Conservation (phyloP, 768 basidiomycete species). For the Lentinula raphanica region DNA sequence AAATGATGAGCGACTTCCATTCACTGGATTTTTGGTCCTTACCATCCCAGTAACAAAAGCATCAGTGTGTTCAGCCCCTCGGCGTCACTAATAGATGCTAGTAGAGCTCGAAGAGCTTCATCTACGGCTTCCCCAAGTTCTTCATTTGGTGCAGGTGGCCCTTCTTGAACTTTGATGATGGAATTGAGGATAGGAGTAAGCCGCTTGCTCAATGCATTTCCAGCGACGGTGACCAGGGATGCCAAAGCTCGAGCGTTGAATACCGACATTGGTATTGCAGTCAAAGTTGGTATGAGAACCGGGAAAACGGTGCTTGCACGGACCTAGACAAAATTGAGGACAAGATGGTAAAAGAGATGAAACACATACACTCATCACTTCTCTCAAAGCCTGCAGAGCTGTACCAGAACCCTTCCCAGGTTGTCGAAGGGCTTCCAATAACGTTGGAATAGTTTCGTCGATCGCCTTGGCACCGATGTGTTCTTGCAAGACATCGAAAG, state of each 20-base stretch:
- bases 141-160: conserved; percentile 46
- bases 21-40: conserved; percentile 18
- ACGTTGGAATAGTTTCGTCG: conserved; percentile 93
- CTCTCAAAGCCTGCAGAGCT: conserved; percentile 85
- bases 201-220: conserved; percentile 80
- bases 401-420: conserved; percentile 94
- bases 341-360: no score
- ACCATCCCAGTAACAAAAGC: conserved; percentile 88
- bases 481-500: conserved; percentile 91
- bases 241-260: conserved; percentile 93
- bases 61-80: conserved; percentile 90
- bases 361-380: conserved; percentile 88
- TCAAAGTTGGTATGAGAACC: conserved; percentile 89
- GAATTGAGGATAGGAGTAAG: conserved; percentile 74
- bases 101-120: conserved; percentile 68
- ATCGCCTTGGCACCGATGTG: conserved; percentile 87
- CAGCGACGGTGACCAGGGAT: conserved; percentile 90
- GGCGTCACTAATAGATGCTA: conserved; percentile 74
- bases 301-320: conserved; percentile 96
- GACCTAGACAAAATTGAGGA: conserved; percentile 65
- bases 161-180: conserved; percentile 73
- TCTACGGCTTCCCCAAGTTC: conserved; percentile 68
- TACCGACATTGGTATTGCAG: conserved; percentile 82
- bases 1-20: not conserved
- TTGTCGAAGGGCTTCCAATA: conserved; percentile 88